Conservation (phyloP, 345 rosid genomes). For the Geranium rotundifolium region DNA sequence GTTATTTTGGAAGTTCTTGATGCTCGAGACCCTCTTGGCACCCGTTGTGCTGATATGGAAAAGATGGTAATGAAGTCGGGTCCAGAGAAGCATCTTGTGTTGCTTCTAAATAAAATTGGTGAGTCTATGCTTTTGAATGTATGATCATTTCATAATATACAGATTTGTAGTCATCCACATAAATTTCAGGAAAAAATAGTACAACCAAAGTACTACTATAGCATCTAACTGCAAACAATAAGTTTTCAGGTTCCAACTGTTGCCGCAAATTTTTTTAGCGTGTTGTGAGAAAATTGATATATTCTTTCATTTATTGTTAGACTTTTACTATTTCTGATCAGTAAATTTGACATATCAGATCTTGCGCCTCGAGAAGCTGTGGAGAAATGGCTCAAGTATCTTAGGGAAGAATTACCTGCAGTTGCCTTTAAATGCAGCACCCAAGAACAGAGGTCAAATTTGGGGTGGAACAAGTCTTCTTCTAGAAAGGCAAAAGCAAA, state of each 20-base stretch:
- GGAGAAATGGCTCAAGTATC: slow-evolving; percentile 89
- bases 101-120: slow-evolving; percentile 92
- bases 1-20: slow-evolving; percentile 94
- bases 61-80: slow-evolving; percentile 81
- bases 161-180: too few relatives aligned
- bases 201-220: too few relatives aligned
- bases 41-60: slow-evolving; percentile 92
- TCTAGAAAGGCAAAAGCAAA: slow-evolving; percentile 39
- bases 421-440: slow-evolving; percentile 97
- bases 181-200: too few relatives aligned
- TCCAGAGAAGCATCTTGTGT: slow-evolving; percentile 67
- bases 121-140: background rate
- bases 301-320: too few relatives aligned
- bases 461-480: slow-evolving; percentile 69
- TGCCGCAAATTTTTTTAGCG: too few relatives aligned
- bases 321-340: too few relatives aligned
- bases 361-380: slow-evolving; percentile 97
- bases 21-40: slow-evolving; percentile 89
- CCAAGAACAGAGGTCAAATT: slow-evolving; percentile 81
- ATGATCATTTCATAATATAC: background rate
- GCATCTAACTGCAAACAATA: too few relatives aligned
- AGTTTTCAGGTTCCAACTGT: too few relatives aligned
- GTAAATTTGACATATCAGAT: slow-evolving; percentile 30
- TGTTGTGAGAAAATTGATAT: too few relatives aligned
- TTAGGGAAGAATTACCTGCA: slow-evolving; percentile 89